A percentile compares a stretch with the other conserved stretches of the same genome.
These are phyloP conservation scores for Komagataella phaffii DNA, from an alignment of 805 yeast species.

Conservation along the genomic window DNA sequence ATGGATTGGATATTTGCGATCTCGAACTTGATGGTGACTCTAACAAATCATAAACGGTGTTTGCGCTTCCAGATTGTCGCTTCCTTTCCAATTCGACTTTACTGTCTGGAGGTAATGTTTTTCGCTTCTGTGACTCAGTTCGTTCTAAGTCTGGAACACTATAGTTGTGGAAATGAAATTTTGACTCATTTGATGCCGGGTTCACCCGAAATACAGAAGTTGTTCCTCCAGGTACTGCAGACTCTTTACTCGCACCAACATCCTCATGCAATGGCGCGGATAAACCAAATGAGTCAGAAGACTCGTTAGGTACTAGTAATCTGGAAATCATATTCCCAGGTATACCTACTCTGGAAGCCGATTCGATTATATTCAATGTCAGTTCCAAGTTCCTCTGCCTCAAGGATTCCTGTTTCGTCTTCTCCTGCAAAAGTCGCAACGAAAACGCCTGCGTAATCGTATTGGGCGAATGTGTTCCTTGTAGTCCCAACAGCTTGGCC, in stretches of 20 bases:
- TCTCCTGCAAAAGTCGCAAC: conserved; percentile 27
- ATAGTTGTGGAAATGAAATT: not conserved
- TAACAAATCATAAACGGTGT: not conserved
- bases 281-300: not conserved
- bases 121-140: not conserved
- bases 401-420: conserved; percentile 23
- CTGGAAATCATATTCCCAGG: not conserved
- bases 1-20: not conserved
- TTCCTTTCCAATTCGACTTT: not conserved
- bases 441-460: conserved; percentile 22
- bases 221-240: not conserved
- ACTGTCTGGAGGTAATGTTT: not conserved
- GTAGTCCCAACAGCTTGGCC: conserved; percentile 1
- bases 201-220: not conserved
- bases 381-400: conserved; percentile 18
- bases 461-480: conserved; percentile 21
- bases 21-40: not conserved
- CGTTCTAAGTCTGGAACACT: not conserved
- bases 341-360: not conserved
- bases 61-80: not conserved
- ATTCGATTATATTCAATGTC: conserved; percentile 15
- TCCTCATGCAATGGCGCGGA: not conserved
- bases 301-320: not conserved
- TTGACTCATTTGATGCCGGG: not conserved
- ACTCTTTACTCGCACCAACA: not conserved